Base-by-base conservation (phyloP, 108 stramenopile genomes). In the Bacterosira constricta region DNA sequence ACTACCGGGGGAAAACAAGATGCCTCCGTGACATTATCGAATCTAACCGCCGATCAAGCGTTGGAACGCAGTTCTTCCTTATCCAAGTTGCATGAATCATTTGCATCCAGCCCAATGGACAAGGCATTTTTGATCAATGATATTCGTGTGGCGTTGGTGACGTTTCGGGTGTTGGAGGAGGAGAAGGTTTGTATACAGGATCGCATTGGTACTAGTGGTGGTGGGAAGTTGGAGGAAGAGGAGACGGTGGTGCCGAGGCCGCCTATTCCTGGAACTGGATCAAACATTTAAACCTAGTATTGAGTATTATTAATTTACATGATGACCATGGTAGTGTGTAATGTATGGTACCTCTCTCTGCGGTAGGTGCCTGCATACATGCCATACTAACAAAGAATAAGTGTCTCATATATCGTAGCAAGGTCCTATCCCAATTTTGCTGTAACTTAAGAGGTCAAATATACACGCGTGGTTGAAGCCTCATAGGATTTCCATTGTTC, bases 101-200 rank as follows among this genome's bases (percentile, higher is more conserved):
- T 49, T 12, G 52, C 47, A 23, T 52, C 36, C 35, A 71, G 64
- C 53, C 76, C 82, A 26, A 67, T 92, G 67, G 90, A 88, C 20
- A 76, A 63, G 61, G 93, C 88, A 9, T 72, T 94, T 25, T 71
- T 89, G 32, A 58, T 53, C 15, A 91, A 92, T 77, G 81, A 82
- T 61, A 54, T 94, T 53, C 61, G 88, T 13, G 84, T 92, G 39
- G 82, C 82, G 9, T 70, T 83, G 59, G 64, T 89, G 44, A 90
- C 88, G 15, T 78, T 86, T 21, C 54, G 57, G 21, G 90, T 91
- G 0, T 23, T 88, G 26, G 66, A 86, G 38, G 90, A 91, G 60
- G 73, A 84, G 30, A 62, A 58, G 47, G 3, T 47, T 13, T 81
- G 80, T 63, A 37, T 15, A 11, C 53, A 70, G 23, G 69, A 67